phyloP scores from a whole-genome alignment of 495 filamentous ascomycete species.

The Aeminium ludgeri region DNA sequence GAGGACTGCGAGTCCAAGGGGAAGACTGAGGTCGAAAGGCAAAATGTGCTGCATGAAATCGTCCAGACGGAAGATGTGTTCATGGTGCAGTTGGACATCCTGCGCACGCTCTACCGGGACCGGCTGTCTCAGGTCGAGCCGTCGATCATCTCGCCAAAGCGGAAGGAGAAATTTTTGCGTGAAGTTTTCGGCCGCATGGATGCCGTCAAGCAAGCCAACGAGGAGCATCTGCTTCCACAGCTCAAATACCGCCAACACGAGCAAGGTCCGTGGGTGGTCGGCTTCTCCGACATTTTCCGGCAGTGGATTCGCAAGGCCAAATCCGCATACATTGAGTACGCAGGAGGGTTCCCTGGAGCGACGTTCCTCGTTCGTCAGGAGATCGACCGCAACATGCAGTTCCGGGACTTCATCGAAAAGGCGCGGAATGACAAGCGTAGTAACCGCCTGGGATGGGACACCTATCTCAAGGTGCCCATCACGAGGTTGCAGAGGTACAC shows the following conservation, averaged over 20 bases:
- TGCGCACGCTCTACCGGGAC: slow-evolving; percentile 76
- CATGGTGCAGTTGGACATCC: slow-evolving; percentile 71
- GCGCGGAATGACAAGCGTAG: slow-evolving; percentile 65
- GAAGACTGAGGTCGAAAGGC: slow-evolving; percentile 81
- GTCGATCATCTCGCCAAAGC: slow-evolving; percentile 59
- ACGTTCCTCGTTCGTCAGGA: slow-evolving; percentile 73
- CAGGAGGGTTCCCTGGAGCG: slow-evolving; percentile 70
- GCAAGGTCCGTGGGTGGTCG: slow-evolving; percentile 83
- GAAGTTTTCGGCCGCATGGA: slow-evolving; percentile 88
- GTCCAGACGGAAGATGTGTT: slow-evolving; percentile 83
- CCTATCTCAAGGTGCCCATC: slow-evolving; percentile 83
- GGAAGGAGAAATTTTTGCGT: slow-evolving; percentile 56
- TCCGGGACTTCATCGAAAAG: slow-evolving; percentile 69
- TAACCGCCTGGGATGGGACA: slow-evolving; percentile 79
- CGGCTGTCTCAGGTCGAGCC: slow-evolving; percentile 56
- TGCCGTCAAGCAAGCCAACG: slow-evolving; percentile 75
- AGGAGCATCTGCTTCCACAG: slow-evolving; percentile 84
- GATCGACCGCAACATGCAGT: slow-evolving; percentile 65
- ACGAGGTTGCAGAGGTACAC: slow-evolving; percentile 84
- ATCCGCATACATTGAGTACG: slow-evolving; percentile 78
- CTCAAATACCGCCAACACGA: slow-evolving; percentile 95
- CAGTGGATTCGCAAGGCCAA: slow-evolving; percentile 97
- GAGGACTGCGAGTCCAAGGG: slow-evolving; percentile 48
- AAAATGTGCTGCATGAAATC: slow-evolving; percentile 92
- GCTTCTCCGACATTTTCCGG: slow-evolving; percentile 93